phyloP scores from a whole-genome alignment of 176 grass and related monocot genomes.

The Tuctoria greenei region DNA sequence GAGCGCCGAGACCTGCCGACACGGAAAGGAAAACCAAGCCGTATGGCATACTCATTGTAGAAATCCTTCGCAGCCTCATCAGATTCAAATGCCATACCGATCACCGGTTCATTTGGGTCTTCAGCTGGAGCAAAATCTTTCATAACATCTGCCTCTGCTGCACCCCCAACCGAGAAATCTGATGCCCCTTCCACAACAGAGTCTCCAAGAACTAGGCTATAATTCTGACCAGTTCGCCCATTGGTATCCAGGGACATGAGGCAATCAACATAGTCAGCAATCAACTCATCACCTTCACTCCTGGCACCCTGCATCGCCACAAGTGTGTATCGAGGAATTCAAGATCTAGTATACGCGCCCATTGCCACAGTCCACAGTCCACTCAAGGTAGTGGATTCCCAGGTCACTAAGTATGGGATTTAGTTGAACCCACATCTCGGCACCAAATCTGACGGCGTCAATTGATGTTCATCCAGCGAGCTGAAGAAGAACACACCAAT shows the following conservation, averaged over 20 bases:
- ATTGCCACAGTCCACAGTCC: background rate
- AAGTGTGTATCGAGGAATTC: conserved; percentile 13
- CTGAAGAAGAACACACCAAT: too few relatives aligned
- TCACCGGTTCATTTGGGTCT: conserved; percentile 49
- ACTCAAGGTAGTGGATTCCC: too few relatives aligned
- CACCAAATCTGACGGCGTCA: too few relatives aligned
- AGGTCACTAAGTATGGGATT: too few relatives aligned
- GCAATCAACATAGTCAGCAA: conserved; percentile 85
- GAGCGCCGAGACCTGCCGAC: conserved; percentile 82
- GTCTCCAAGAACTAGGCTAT: conserved; percentile 41
- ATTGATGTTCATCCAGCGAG: too few relatives aligned
- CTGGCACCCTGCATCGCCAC: conserved; percentile 60
- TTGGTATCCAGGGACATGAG: conserved; percentile 86
- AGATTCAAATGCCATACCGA: conserved; percentile 77
- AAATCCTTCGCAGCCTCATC: conserved; percentile 79
- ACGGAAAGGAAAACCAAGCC: conserved; percentile 74
- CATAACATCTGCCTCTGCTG: conserved; percentile 10
- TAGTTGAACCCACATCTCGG: too few relatives aligned
- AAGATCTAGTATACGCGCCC: conserved; percentile 10
- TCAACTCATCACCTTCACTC: conserved; percentile 57
- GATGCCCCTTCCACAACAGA: conserved; percentile 22
- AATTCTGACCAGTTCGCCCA: conserved; percentile 36
- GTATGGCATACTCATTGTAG: conserved; percentile 78
- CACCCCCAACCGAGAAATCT: conserved; percentile 19
- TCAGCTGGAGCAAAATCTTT: conserved; percentile 40